Conservation (phyloP, 176 grass and related monocot genomes). For the Alloteropsis semialata region DNA sequence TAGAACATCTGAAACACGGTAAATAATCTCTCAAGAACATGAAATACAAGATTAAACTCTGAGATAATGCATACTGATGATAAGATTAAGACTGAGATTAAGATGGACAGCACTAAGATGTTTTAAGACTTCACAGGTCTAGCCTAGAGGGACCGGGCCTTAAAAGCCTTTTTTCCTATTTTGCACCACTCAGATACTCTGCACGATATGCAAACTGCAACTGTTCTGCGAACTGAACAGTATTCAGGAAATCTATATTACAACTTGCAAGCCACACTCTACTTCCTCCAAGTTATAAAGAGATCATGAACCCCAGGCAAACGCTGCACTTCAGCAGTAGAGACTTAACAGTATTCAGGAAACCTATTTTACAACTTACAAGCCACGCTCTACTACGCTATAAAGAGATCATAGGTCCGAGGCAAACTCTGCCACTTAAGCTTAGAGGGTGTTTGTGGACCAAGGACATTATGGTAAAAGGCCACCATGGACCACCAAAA, state of each 20-base stretch:
- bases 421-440: neutral
- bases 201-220: neutral
- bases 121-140: neutral
- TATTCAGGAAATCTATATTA: neutral
- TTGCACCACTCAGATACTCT: neutral
- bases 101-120: neutral
- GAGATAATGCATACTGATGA: neutral
- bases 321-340: neutral
- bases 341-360: neutral
- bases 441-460: too few species aligned
- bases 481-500: too few species aligned
- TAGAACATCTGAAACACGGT: slow-evolving; percentile 88
- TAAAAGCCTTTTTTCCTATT: neutral
- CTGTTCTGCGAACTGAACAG: neutral
- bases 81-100: neutral
- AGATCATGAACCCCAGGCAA: neutral
- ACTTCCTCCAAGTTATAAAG: neutral
- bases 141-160: neutral
- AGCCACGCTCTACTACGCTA: neutral
- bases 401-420: neutral
- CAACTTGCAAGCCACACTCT: neutral
- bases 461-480: too few species aligned
- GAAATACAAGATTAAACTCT: neutral
- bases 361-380: neutral
- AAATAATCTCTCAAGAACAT: slow-evolving; percentile 1